phyloP scores from a whole-genome alignment of 148 eudicot species.

The Amaranthus palmeri region DNA sequence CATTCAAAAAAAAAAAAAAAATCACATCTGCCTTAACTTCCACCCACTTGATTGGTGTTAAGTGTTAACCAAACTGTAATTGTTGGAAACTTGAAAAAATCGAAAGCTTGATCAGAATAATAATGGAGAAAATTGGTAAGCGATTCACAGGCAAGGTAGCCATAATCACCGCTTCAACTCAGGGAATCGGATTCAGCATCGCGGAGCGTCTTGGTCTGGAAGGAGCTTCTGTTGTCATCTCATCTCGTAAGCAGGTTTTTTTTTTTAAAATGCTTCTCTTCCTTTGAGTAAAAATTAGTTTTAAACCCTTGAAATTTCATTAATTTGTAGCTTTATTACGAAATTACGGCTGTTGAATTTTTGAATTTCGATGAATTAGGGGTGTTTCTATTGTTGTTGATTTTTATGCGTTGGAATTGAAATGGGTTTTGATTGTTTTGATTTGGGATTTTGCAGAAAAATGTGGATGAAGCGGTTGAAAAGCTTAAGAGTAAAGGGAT shows the following conservation, averaged over 20 bases:
- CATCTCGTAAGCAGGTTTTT: slow-evolving; percentile 75
- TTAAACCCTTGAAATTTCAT: not conserved
- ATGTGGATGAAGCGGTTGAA: slow-evolving; percentile 87
- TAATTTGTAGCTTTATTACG: not conserved
- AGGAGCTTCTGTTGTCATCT: slow-evolving; percentile 86
- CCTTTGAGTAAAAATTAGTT: too few species aligned
- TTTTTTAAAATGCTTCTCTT: not conserved
- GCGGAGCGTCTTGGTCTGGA: slow-evolving; percentile 82
- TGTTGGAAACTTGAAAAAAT: not conserved
- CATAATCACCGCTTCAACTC: slow-evolving; percentile 87
- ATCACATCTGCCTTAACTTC: too few species aligned
- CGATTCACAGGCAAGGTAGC: slow-evolving; percentile 82
- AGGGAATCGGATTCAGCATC: slow-evolving; percentile 86
- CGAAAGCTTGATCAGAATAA: not conserved
- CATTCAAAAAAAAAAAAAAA: too few species aligned
- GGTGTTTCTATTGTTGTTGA: not conserved
- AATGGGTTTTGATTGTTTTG: slow-evolving; percentile 17
- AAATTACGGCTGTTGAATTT: not conserved
- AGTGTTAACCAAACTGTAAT: too few species aligned
- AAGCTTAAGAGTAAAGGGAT: slow-evolving; percentile 62
- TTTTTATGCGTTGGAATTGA: not conserved
- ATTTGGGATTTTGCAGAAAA: slow-evolving; percentile 43
- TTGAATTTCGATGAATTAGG: not conserved
- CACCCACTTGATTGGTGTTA: too few species aligned
- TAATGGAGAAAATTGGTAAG: slow-evolving; percentile 43